Base-by-base conservation (phyloP, 2,329 filamentous ascomycete genomes). In the Calonectria pteridis region DNA sequence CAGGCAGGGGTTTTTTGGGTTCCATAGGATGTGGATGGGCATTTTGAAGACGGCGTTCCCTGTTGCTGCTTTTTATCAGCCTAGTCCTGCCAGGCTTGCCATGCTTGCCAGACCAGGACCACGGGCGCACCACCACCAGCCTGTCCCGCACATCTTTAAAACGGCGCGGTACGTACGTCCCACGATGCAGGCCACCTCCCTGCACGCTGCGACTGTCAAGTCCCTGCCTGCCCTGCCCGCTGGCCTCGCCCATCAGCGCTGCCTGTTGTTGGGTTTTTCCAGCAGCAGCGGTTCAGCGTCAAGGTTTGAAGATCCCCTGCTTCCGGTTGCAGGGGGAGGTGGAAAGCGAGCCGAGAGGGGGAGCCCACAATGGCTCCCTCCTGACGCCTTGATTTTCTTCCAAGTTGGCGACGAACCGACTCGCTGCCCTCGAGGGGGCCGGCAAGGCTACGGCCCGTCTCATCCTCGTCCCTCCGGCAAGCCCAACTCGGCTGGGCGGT, bases 291-390 rank as follows among this genome's bases (percentile, higher is more conserved):
- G 72, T 58, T 55, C 72, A 73, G 72, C 68, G 74, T 76, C 75
- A 79, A 79, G 75, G 78, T 78, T 79, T 74, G 77, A 75, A 76
- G 74, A 73, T 74, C 78, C 77, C 77, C 74, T 77, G 77, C 70
- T 74, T 69, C 74, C 64, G 69, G 68, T 69, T 65, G 73, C 69
- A 74, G 73, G 68, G 51, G 75, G 69, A 67, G 29, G 62, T 51
- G 37, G 67, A 71, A 74, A 63, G 69, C 73, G 50, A 69, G 69
- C 69, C 65, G 66, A 69, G 65, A 66, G 73, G 71, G 69, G 76
- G 67, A 55, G 26, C 35, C 65, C 37, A 43, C 69, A 63, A 71
- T 23, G 65, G 71, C 65, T 72, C 55, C 70, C 70, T 72, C 70
- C 70, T 67, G 46, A 62, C 26, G 53, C 29, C 49, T 58, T 63